A percentile compares a stretch with the other conserved stretches of the same genome.
These are phyloP conservation scores for Fusarium solani-melongenae DNA, from an alignment of 2,329 filamentous ascomycete species.

Conservation along the genomic window DNA sequence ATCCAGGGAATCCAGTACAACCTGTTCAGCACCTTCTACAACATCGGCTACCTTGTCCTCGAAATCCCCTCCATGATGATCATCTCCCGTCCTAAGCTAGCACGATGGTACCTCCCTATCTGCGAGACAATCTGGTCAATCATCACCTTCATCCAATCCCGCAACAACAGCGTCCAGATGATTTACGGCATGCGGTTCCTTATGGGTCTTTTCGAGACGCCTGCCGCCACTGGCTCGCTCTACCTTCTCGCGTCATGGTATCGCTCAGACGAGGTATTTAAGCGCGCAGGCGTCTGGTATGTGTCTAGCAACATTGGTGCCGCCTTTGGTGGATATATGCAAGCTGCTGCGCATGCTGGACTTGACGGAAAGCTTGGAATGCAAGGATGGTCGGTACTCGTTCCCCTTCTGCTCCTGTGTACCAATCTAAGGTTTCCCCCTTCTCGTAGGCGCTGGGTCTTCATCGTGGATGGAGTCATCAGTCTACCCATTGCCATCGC, in stretches of 20 bases:
- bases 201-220: slow-evolving; percentile 34
- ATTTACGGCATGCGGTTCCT: slow-evolving; percentile 32
- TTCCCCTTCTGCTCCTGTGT: background rate
- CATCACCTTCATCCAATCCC: slow-evolving; percentile 15
- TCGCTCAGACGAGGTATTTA: slow-evolving; percentile 53
- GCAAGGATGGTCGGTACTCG: background rate
- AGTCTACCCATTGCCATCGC: slow-evolving; percentile 43
- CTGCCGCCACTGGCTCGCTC: slow-evolving; percentile 36
- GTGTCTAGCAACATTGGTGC: slow-evolving; percentile 43
- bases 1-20: slow-evolving; percentile 49
- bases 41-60: slow-evolving; percentile 42
- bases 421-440: background rate
- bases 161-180: slow-evolving; percentile 11
- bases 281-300: slow-evolving; percentile 62
- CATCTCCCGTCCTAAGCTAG: slow-evolving; percentile 34
- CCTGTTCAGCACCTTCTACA: slow-evolving; percentile 43
- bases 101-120: slow-evolving; percentile 20
- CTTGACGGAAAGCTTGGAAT: slow-evolving; percentile 20
- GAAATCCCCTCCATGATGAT: slow-evolving; percentile 42
- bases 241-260: slow-evolving; percentile 51
- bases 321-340: slow-evolving; percentile 32
- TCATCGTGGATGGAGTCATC: slow-evolving; percentile 50
- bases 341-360: slow-evolving; percentile 28
- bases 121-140: slow-evolving; percentile 27
- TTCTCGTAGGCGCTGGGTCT: slow-evolving; percentile 45